Base-by-base conservation (phyloP, 345 rosid species). In the Brassica cretica region DNA sequence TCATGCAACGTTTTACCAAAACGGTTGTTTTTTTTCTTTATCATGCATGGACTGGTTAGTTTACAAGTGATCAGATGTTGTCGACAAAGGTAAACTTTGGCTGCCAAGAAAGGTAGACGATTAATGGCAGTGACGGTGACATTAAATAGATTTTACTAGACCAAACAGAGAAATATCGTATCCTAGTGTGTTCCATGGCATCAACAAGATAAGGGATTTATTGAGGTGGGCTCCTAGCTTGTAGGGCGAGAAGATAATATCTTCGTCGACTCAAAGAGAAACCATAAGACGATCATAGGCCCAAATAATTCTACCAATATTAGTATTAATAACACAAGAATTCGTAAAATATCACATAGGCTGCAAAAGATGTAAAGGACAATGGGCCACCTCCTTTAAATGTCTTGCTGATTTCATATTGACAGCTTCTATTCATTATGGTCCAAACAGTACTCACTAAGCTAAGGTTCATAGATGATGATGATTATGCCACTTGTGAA, bases 211-310 rank as follows among this genome's bases (percentile, higher is more conserved):
- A 60, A 67, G 5, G 8, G 71, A 81, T 60, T 81, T 81, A 81
- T 81, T 81, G 74, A 49, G 68, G 84, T 81, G 84, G 84, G 81
- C 81, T 81, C 84, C 76, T 75, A 80, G 56, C 59, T 80, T 71
- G 49, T 44, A 46, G 76, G 73, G 37, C 70, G 18, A 58, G 70
- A 64, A 79, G 75, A 74, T 32, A 74, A 75, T 64, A 80, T 70
- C 82, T 80, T 70, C 78, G 74, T 79, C 59, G 66, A 55, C 82
- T 53, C 18, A 25, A 78, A 58, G 66, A 78, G 25, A 27, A 77
- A 71, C 59, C 74, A 51, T 59, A 77, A 77, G 76, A 77, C 62
- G 69, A 70, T 70, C 75, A 63, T 19, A 78, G 74, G 70, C 78
- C 66, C 53, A 60, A 55, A 61, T 2, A 68, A 62, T 44, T 59